Base-by-base conservation (phyloP, 768 basidiomycete genomes). In the Agaricus subrufescens region DNA sequence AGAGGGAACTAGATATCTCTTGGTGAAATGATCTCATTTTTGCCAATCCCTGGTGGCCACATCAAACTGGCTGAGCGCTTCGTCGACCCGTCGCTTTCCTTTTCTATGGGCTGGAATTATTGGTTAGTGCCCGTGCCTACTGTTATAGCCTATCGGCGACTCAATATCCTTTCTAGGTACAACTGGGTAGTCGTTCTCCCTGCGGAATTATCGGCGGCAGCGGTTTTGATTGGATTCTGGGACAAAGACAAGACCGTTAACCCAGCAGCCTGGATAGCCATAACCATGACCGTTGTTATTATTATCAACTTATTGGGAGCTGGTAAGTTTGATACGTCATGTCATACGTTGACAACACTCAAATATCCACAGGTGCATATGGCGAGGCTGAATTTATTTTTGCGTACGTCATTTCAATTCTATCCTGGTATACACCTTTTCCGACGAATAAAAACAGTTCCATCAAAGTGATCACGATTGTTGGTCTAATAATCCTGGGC, bases 401-500 rank as follows among this genome's bases (percentile, higher is more conserved):
- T 66, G 91, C 91, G 77, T 87, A 59, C 67, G 83, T 8, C 11
- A 63, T 76, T 10, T 1, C 15, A 10, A 37, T 42, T n/a, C 49
- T 38, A 26, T 37, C n/a, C 56, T 0, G 30, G 50, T 30, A 37
- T 15, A 59, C 12, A 40, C 27, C 14, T 49, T 19, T 42, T 15
- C 42, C 37, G 48, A 49, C 34, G 12, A 23, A 25, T 37, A 11
- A 49, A 25, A 45, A 72, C 45, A 75, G 82, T 3, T 91, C 89
- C 7, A 91, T 96, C 74, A 95, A 95, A 70, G 89, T 96, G n/a
- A 69, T 95, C 59, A 88, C 89, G 0, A 89, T 94, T 61, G 79
- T 76, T 3, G 91, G 87, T 56, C 75, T 84, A 38, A 85, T 85
- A 51, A 83, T 86, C 58, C 65, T 86, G n/a, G 85, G 85, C 8